Conservation (phyloP, 164 flowering plant genomes). For the Litsea cubeba region DNA sequence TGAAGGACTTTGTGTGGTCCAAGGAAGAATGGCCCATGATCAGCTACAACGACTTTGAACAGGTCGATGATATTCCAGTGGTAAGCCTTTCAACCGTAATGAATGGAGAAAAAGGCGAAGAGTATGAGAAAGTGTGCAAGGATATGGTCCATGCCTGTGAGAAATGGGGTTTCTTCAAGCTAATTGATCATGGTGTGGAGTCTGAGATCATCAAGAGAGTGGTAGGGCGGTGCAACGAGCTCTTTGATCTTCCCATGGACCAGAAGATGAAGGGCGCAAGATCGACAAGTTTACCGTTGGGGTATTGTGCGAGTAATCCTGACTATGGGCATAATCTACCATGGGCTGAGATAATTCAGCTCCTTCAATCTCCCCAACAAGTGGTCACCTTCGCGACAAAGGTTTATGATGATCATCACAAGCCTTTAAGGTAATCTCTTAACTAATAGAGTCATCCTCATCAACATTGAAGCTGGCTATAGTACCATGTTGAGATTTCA, state of each 20-base stretch:
- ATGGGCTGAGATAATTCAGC: conserved; percentile 32
- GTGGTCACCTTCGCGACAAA: conserved; percentile 27
- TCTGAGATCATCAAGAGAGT: conserved; percentile 14
- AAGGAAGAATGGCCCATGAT: conserved; percentile 27
- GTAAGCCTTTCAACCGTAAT: conserved; percentile 11
- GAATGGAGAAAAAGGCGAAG: neutral
- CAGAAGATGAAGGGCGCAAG: conserved; percentile 28
- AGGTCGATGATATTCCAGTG: conserved; percentile 17
- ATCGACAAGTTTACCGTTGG: conserved; percentile 23
- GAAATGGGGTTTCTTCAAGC: conserved; percentile 32
- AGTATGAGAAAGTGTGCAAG: conserved; percentile 18
- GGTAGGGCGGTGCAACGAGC: conserved; percentile 9
- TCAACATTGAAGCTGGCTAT: neutral
- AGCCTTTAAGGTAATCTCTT: conserved; percentile 22
- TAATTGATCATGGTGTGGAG: conserved; percentile 24
- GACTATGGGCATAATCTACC: conserved; percentile 33
- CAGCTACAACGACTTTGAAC: conserved; percentile 13
- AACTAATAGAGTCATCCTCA: neutral
- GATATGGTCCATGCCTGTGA: conserved; percentile 25
- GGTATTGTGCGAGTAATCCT: conserved; percentile 27
- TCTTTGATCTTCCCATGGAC: conserved; percentile 32
- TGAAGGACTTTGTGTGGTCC: conserved; percentile 30
- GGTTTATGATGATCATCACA: conserved; percentile 26
- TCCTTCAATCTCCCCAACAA: conserved; percentile 32
- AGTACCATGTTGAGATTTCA: no score